Evolutionary conservation across 2,329 filamentous ascomycete genomes (phyloP).

Genomic region (Verticillium nubilum): DNA sequence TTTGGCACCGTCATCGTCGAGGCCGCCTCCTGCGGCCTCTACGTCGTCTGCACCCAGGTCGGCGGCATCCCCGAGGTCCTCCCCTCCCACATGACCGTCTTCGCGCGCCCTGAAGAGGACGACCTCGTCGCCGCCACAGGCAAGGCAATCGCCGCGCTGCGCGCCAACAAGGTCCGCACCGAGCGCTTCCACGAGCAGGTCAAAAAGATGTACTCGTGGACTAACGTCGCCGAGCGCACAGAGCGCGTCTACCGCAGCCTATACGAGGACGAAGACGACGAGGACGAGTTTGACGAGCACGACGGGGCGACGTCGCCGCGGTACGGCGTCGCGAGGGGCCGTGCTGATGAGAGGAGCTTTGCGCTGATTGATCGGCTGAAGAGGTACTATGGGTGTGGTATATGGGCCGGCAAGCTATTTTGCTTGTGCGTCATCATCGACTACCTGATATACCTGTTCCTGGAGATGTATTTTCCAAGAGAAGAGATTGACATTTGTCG

Average conservation of each 20-base stretch:
- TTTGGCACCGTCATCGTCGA: constrained; percentile 98
- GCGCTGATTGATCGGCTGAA: constrained; percentile 92
- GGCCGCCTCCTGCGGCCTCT: constrained; percentile 89
- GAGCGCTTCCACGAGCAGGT: constrained; percentile 96
- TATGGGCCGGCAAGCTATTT: constrained; percentile 97
- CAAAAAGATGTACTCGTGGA: constrained; percentile 98
- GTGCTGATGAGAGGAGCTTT: constrained; percentile 72
- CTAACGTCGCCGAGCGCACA: constrained; percentile 87
- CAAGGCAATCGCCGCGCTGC: constrained; percentile 79
- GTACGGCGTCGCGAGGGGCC: constrained; percentile 66
- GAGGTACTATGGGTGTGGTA: constrained; percentile 94
- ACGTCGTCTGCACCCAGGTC: constrained; percentile 94
- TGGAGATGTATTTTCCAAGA: constrained; percentile 83
- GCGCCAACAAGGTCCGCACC: constrained; percentile 81
- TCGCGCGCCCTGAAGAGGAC: constrained; percentile 94
- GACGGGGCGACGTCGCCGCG: constrained; percentile 52
- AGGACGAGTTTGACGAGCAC: constrained; percentile 84
- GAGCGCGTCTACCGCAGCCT: constrained; percentile 95
- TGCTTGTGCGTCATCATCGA: constrained; percentile 92
- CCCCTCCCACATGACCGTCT: constrained; percentile 94
- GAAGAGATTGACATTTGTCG: constrained; percentile 83
- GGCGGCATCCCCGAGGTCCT: constrained; percentile 96
- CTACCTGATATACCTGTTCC: constrained; percentile 81
- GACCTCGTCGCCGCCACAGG: constrained; percentile 87
- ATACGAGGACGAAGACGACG: constrained; percentile 67